A percentile compares a stretch with the other conserved stretches of the same genome.
Evolutionary conservation across 305 asterid species (phyloP).

Genomic region (Plantago coronopus): DNA sequence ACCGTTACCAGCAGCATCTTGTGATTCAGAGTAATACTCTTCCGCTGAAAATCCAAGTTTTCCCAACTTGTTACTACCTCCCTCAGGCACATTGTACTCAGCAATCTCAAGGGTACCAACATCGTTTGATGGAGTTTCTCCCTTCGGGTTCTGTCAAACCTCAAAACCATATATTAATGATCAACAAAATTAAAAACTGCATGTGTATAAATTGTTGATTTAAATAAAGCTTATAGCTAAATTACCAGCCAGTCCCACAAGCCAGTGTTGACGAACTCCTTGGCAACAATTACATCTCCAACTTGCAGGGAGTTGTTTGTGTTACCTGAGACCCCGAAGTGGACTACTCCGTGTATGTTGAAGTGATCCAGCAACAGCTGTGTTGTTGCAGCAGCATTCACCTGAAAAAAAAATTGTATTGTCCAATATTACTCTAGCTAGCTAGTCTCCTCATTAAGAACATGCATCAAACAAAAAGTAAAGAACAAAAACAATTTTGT

Average conservation of each 20-base stretch:
- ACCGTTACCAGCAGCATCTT: conserved; percentile 24
- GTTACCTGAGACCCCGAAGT: conserved; percentile 59
- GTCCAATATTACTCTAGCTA: too few species aligned
- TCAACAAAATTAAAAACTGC: background rate
- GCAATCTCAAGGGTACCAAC: conserved; percentile 34
- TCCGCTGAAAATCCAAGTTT: conserved; percentile 40
- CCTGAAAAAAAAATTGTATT: conserved; percentile 23
- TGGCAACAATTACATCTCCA: conserved; percentile 56
- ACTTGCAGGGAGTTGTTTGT: conserved; percentile 42
- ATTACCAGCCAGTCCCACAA: conserved; percentile 69
- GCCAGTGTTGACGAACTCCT: conserved; percentile 43
- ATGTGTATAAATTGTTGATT: background rate
- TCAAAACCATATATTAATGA: background rate
- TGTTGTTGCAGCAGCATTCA: conserved; percentile 63
- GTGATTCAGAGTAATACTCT: conserved; percentile 40
- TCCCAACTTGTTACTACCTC: conserved; percentile 41
- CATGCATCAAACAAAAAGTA: too few species aligned
- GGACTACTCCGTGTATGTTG: conserved; percentile 38
- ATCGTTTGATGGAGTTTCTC: conserved; percentile 28
- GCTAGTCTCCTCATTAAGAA: too few species aligned
- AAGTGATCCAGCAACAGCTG: conserved; percentile 58
- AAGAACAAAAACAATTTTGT: too few species aligned
- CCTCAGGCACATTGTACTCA: conserved; percentile 34
- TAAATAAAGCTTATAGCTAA: too few species aligned
- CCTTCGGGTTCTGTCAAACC: conserved; percentile 39